These are phyloP conservation scores for Pulveroboletus sp. DNA, from an alignment of 768 basidiomycete genomes.

Conservation along the genomic window DNA sequence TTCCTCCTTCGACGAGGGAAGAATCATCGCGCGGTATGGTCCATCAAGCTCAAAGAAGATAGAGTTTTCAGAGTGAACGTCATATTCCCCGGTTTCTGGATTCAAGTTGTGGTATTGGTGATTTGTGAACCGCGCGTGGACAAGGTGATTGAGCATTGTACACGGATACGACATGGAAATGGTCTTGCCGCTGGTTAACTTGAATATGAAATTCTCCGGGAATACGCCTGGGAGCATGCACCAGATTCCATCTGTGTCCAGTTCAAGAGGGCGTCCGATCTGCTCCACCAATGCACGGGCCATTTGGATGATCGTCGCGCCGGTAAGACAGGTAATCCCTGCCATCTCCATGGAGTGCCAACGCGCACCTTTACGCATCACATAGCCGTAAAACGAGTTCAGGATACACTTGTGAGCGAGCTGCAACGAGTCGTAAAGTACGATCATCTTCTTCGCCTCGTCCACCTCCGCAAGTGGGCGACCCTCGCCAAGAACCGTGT, in stretches of 20 bases:
- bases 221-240: slow-evolving; percentile 99
- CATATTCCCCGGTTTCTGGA: slow-evolving; percentile 79
- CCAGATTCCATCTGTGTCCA: slow-evolving; percentile 99
- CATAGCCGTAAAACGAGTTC: slow-evolving; percentile 99
- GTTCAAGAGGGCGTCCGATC: slow-evolving; percentile 93
- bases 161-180: slow-evolving; percentile 94
- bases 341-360: slow-evolving; percentile 99
- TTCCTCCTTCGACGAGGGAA: slow-evolving; percentile 98
- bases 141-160: slow-evolving; percentile 99
- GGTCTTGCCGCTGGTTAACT: slow-evolving; percentile 81
- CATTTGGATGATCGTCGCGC: slow-evolving; percentile 98
- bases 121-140: slow-evolving; percentile 93
- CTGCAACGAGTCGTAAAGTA: slow-evolving; percentile 96
- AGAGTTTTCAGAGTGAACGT: slow-evolving; percentile 90
- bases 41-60: slow-evolving; percentile 99
- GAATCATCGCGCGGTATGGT: slow-evolving; percentile 98
- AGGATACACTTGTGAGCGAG: slow-evolving; percentile 99
- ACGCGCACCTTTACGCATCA: slow-evolving; percentile 98
- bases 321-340: slow-evolving; percentile 96
- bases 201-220: slow-evolving; percentile 97
- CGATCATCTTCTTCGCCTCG: slow-evolving; percentile 99
- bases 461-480: slow-evolving; percentile 82
- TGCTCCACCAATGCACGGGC: slow-evolving; percentile 96
- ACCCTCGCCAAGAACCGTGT: slow-evolving; percentile 63
- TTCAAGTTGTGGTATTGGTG: slow-evolving; percentile 96